Evolutionary conservation across 2,329 filamentous ascomycete genomes (phyloP), one percentile per base, ranked within the genome.

Genomic region (Scedosporium boydii): DNA sequence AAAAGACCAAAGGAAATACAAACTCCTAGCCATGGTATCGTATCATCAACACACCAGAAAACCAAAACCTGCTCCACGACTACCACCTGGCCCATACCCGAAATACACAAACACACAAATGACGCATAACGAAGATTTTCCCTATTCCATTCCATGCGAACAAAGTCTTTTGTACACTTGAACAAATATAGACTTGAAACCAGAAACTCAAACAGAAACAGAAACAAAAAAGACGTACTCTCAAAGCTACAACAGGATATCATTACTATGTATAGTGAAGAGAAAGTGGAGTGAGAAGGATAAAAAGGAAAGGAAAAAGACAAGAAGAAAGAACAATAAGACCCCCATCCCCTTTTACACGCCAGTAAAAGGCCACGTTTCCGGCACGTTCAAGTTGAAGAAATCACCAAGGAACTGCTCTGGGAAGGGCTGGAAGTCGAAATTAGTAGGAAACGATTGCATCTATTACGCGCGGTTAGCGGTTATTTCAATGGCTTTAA

Each of bases 331-430:
- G 12, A 16, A 60, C 9, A 55, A 7, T 51, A 34, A 55, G 41
- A 29, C 14, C 7, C 7, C 6, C 46, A 21, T 46, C n/a, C 41
- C 9, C 26, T 6, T 46, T 46, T 21, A 58, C 16, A 41, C 55
- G 16, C 27, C 27, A 4, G 38, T 38, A n/a, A 61, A 61, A 21
- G 59, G 59, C 59, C 59, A 61, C 18, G 59, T 23, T 41, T 61
- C 59, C 18, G 59, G 59, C 29, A 61, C 55, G 55, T 58, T 58
- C 27, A 58, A 38, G 59, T 61, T 61, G 48, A 61, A 61, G 23
- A 61, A 61, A 23, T 61, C 59, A 41, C 59, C 59, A 51, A 61
- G 59, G 48, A 61, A 51, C 48, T 61, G 59, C 34, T 61, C 59
- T 1, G 59, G 59, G 59, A 61, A 55, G 26, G 48, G 48, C 48